These are phyloP conservation scores for Salix dunnii DNA, from an alignment of 345 rosid genomes.

Conservation along the genomic window DNA sequence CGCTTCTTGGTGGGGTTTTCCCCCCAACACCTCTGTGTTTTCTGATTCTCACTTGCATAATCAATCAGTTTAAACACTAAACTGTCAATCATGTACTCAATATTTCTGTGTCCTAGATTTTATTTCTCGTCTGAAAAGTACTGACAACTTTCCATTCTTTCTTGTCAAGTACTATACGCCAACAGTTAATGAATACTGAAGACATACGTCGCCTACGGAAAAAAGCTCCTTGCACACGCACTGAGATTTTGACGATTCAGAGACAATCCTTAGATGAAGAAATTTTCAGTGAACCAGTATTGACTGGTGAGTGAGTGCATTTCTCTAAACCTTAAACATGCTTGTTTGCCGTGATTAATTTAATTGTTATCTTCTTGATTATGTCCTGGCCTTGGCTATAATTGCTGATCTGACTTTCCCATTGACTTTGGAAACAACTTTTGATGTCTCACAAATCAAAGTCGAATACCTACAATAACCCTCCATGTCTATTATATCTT, in stretches of 20 bases:
- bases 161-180: slow-evolving; percentile 70
- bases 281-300: slow-evolving; percentile 55
- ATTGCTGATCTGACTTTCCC: not conserved
- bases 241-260: slow-evolving; percentile 81
- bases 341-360: slow-evolving; percentile 1
- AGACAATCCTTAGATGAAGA: slow-evolving; percentile 75
- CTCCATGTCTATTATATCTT: not conserved
- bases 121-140: not conserved
- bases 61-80: not conserved
- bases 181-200: slow-evolving; percentile 80
- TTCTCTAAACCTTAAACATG: slow-evolving; percentile 12
- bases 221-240: slow-evolving; percentile 95
- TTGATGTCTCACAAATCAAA: not conserved
- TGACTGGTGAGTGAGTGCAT: slow-evolving; percentile 73
- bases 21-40: not conserved
- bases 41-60: not conserved
- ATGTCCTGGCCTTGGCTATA: not conserved
- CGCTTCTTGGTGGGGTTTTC: not conserved
- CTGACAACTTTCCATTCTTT: slow-evolving; percentile 24
- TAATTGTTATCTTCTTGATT: not conserved
- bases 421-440: not conserved
- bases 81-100: not conserved
- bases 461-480: not conserved
- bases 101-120: not conserved
- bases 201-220: slow-evolving; percentile 89